Conservation (phyloP, 345 rosid genomes). For the Heritiera littoralis region DNA sequence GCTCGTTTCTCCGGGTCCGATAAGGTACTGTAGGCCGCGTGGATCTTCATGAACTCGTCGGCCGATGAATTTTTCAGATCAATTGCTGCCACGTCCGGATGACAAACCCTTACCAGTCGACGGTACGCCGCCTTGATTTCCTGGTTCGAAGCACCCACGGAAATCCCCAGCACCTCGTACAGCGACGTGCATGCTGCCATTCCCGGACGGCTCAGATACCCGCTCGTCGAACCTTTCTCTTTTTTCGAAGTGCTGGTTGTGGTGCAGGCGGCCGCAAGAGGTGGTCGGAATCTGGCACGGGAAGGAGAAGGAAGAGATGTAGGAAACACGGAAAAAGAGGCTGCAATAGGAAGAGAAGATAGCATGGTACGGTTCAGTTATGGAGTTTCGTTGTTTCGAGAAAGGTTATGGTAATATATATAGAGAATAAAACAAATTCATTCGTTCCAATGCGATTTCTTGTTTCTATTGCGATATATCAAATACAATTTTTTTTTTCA, state of each 20-base stretch:
- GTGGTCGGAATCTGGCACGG: constrained; percentile 23
- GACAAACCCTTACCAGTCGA: constrained; percentile 63
- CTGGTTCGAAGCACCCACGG: constrained; percentile 53
- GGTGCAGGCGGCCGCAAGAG: constrained; percentile 27
- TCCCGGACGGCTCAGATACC: constrained; percentile 30
- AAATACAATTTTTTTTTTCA: too few species aligned
- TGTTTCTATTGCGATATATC: too few species aligned
- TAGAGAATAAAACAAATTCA: too few species aligned
- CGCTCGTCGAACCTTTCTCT: constrained; percentile 16
- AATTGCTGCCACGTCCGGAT: constrained; percentile 65
- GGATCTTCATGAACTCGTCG: constrained; percentile 73
- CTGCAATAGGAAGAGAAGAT: constrained; percentile 33
- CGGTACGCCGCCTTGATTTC: constrained; percentile 90
- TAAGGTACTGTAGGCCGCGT: constrained; percentile 78
- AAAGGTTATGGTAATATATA: too few species aligned
- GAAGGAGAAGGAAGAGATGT: constrained; percentile 11
- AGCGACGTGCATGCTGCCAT: constrained; percentile 48
- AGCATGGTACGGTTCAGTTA: constrained; percentile 24
- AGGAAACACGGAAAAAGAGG: constrained; percentile 28
- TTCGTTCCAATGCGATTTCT: too few species aligned
- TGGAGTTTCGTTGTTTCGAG: neutral
- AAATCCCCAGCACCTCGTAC: constrained; percentile 69
- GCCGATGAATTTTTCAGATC: constrained; percentile 57
- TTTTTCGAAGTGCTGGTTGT: constrained; percentile 20
- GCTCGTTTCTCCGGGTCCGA: constrained; percentile 88